Evolutionary conservation across 2,329 filamentous ascomycete species (phyloP).

Genomic region (Diatrype stigma): DNA sequence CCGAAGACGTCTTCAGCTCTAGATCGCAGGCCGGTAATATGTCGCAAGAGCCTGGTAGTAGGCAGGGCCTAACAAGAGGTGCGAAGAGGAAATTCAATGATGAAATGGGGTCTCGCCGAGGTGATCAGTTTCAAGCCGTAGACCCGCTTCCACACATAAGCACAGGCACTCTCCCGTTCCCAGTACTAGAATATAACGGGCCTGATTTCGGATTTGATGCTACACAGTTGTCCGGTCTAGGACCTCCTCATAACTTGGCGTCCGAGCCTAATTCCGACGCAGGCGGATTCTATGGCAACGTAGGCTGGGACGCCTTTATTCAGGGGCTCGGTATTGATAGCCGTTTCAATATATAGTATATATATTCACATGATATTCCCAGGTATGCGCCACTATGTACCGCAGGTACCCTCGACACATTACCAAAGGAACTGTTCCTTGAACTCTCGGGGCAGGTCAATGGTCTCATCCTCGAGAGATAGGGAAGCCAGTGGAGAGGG

Average conservation of each 20-base stretch:
- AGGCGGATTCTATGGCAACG: slow-evolving; percentile 2
- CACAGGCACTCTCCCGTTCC: neutral
- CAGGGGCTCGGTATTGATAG: neutral
- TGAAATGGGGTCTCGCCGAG: neutral
- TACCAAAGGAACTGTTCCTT: slow-evolving; percentile 7
- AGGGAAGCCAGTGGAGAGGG: neutral
- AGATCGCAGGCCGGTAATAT: neutral
- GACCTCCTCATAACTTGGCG: neutral
- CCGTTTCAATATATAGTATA: neutral
- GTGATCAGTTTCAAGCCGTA: neutral
- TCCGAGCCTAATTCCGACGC: slow-evolving; percentile 1
- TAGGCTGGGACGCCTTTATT: slow-evolving; percentile 2
- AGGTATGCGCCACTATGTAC: neutral
- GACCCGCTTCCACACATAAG: neutral
- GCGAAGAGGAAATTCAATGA: neutral
- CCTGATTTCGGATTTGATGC: slow-evolving; percentile 10
- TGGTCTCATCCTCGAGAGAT: neutral
- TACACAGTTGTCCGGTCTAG: neutral
- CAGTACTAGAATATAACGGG: slow-evolving; percentile 6
- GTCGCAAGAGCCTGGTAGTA: neutral
- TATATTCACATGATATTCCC: too few species aligned
- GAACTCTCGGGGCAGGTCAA: slow-evolving; percentile 1
- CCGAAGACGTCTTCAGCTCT: neutral
- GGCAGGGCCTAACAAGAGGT: neutral
- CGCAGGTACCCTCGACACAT: neutral